phyloP scores from a whole-genome alignment of 2,329 filamentous ascomycete species.

The Diplodia intermedia region DNA sequence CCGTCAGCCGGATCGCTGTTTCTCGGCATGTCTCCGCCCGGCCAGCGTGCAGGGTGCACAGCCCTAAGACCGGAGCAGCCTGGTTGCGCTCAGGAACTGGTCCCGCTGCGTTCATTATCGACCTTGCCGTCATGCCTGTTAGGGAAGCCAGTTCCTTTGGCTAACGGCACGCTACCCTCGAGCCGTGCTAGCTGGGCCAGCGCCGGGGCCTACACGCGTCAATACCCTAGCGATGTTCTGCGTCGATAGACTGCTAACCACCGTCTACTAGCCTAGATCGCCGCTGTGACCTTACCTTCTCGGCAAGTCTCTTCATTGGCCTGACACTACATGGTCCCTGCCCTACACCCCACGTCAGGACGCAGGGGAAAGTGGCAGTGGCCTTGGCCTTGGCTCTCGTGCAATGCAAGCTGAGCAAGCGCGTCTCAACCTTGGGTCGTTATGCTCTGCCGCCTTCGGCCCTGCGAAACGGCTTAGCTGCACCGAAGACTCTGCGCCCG shows the following conservation, averaged over 20 bases:
- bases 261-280: slow-evolving; percentile 5
- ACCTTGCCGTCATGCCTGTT: slow-evolving; percentile 13
- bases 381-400: background rate
- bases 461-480: background rate
- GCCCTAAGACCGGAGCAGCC: slow-evolving; percentile 7
- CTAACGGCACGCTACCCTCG: slow-evolving; percentile 24
- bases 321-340: background rate
- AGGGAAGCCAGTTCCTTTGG: background rate
- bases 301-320: slow-evolving; percentile 14
- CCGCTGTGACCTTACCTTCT: slow-evolving; percentile 1
- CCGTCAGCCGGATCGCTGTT: slow-evolving; percentile 10
- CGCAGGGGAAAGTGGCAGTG: slow-evolving; percentile 24
- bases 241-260: slow-evolving; percentile 20
- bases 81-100: slow-evolving; percentile 1
- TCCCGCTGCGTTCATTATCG: background rate
- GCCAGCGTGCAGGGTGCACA: background rate
- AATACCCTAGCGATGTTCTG: slow-evolving; percentile 23
- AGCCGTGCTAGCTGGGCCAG: background rate
- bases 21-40: background rate
- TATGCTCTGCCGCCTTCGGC: background rate
- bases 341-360: slow-evolving; percentile 7
- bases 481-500: background rate
- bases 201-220: slow-evolving; percentile 7
- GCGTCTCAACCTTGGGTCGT: slow-evolving; percentile 2
- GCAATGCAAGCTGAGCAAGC: slow-evolving; percentile 9